Evolutionary conservation across 208 protist genomes (phyloP).

Genomic region (Trypanosoma boissoni): DNA sequence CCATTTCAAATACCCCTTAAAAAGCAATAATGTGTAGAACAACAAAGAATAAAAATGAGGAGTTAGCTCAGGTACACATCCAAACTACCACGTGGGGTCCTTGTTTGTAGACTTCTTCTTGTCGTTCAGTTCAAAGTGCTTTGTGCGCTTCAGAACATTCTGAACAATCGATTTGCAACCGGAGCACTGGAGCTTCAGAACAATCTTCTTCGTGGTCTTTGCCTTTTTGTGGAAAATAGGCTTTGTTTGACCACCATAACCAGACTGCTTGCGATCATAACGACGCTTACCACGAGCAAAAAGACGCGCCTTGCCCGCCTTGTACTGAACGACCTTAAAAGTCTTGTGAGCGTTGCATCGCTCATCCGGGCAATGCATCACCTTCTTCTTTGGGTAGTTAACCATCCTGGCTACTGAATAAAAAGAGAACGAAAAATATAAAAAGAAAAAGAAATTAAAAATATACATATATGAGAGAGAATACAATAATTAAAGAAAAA

Average conservation of each 20-base stretch:
- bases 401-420: constrained; percentile 51
- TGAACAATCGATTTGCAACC: constrained; percentile 95
- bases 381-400: constrained; percentile 94
- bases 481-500: not conserved
- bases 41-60: constrained; percentile 15
- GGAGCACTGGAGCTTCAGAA: constrained; percentile 98
- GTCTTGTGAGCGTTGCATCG: constrained; percentile 95
- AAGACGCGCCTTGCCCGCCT: constrained; percentile 98
- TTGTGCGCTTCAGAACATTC: constrained; percentile 96
- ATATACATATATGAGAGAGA: too few species aligned
- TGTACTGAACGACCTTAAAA: constrained; percentile 99
- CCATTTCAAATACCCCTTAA: too few species aligned
- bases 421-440: not conserved
- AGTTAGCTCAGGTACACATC: constrained; percentile 1
- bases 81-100: constrained; percentile 88
- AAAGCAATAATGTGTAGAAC: too few species aligned
- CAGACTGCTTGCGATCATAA: constrained; percentile 99
- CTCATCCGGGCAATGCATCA: constrained; percentile 86
- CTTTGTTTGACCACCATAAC: constrained; percentile 99
- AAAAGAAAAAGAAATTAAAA: constrained; percentile 1
- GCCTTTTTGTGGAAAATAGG: constrained; percentile 99
- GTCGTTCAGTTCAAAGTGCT: constrained; percentile 99
- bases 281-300: constrained; percentile 99
- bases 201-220: constrained; percentile 99
- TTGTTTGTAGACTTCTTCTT: constrained; percentile 92